Conservation (phyloP, 352 stramenopile species). For the Phytophthora cactorum region DNA sequence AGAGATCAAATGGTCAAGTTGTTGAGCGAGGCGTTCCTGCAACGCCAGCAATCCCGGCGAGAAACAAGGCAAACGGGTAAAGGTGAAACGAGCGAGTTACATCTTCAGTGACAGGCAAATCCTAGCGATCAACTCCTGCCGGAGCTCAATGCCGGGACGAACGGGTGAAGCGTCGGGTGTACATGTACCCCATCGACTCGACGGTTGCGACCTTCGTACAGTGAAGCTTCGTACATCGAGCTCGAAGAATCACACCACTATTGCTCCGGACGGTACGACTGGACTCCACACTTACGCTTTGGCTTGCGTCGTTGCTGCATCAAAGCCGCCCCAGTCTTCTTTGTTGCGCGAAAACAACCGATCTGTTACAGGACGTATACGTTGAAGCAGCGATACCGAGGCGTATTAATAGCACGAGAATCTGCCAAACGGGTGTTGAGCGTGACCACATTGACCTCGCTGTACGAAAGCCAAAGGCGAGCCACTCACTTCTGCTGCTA, state of each 20-base stretch:
- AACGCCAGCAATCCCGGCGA: conserved; percentile 5
- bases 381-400: not conserved
- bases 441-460: not conserved
- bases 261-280: no score
- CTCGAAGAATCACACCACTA: no score
- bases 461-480: not conserved
- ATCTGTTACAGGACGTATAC: not conserved
- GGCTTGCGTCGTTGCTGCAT: no score
- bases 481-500: no score
- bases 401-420: no score
- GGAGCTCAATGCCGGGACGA: conserved; percentile 11
- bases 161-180: conserved; percentile 7
- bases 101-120: conserved; percentile 18
- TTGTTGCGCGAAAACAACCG: not conserved
- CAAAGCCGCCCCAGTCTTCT: no score
- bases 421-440: no score
- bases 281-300: no score
- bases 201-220: not conserved
- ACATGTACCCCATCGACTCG: not conserved
- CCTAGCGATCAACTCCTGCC: conserved; percentile 13
- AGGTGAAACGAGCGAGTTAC: conserved; percentile 10
- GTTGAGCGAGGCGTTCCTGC: conserved; percentile 5
- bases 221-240: not conserved
- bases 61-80: conserved; percentile 17
- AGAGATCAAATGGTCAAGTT: conserved; percentile 9